These are phyloP conservation scores for Ambrosiella cleistominuta DNA, from an alignment of 2,329 filamentous ascomycete species.

Conservation along the genomic window DNA sequence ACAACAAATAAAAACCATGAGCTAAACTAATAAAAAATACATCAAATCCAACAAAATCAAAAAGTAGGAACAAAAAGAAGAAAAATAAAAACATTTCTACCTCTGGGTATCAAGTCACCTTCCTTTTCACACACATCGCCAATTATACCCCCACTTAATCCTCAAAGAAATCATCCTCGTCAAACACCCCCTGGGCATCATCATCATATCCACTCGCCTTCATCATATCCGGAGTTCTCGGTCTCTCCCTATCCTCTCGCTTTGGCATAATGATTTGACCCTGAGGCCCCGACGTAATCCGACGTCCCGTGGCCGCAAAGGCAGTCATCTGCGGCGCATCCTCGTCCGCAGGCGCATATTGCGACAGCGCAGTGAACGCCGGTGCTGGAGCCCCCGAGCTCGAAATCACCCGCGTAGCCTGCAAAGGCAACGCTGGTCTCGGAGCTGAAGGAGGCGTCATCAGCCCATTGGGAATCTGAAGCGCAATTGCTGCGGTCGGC, in stretches of 20 bases:
- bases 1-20: background rate
- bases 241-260: slow-evolving; percentile 19
- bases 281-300: slow-evolving; percentile 26
- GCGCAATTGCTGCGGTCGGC: slow-evolving; percentile 14
- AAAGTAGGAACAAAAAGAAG: background rate
- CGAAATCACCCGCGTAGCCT: background rate
- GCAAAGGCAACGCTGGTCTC: slow-evolving; percentile 26
- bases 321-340: slow-evolving; percentile 37
- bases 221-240: slow-evolving; percentile 46
- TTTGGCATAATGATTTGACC: slow-evolving; percentile 16
- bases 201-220: slow-evolving; percentile 39
- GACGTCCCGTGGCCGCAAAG: slow-evolving; percentile 41
- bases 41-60: background rate
- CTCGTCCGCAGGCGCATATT: slow-evolving; percentile 5
- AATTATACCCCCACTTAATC: slow-evolving; percentile 20
- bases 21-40: slow-evolving; percentile 1
- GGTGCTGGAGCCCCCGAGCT: slow-evolving; percentile 20
- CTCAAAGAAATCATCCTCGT: slow-evolving; percentile 42
- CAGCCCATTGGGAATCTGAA: slow-evolving; percentile 50
- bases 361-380: slow-evolving; percentile 28
- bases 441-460: slow-evolving; percentile 77
- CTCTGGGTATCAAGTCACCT: background rate
- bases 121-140: background rate
- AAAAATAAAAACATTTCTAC: background rate
- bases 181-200: slow-evolving; percentile 42